These are phyloP conservation scores for Wickerhamomyces hampshirensis DNA, from an alignment of 805 yeast species.

Conservation along the genomic window DNA sequence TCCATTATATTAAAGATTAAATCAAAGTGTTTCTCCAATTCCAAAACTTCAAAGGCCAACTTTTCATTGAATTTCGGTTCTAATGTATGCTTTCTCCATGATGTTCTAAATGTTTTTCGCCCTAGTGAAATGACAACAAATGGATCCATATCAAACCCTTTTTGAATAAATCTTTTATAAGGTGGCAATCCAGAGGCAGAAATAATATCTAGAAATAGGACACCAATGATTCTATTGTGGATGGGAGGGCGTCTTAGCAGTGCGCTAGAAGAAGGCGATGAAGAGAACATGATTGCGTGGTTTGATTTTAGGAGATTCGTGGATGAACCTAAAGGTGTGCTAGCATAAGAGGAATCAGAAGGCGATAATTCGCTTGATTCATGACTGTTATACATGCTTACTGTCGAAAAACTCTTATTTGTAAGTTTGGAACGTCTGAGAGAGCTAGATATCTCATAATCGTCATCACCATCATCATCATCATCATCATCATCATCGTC, in stretches of 20 bases:
- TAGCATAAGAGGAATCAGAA: neutral
- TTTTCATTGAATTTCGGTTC: slow-evolving; percentile 81
- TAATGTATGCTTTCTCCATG: slow-evolving; percentile 76
- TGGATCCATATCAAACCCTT: slow-evolving; percentile 94
- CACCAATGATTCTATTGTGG: slow-evolving; percentile 40
- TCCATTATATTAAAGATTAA: slow-evolving; percentile 74
- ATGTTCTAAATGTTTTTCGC: slow-evolving; percentile 78
- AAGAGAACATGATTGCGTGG: slow-evolving; percentile 1
- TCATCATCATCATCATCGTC: slow-evolving; percentile 3
- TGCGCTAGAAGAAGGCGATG: neutral
- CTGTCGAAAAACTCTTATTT: too few species aligned
- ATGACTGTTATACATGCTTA: too few species aligned
- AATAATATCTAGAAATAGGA: slow-evolving; percentile 69
- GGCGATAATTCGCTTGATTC: neutral
- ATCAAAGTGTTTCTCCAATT: slow-evolving; percentile 60
- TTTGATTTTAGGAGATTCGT: neutral
- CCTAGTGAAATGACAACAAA: slow-evolving; percentile 91
- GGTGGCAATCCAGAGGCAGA: slow-evolving; percentile 80
- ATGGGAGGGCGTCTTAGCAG: neutral
- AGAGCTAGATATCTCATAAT: too few species aligned
- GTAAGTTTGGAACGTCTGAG: too few species aligned
- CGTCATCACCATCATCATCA: neutral
- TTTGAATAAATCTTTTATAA: slow-evolving; percentile 46
- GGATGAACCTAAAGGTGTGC: neutral
- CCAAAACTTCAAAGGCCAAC: slow-evolving; percentile 70